phyloP scores from a whole-genome alignment of 2,329 filamentous ascomycete species.

The Alternaria ethzedia region DNA sequence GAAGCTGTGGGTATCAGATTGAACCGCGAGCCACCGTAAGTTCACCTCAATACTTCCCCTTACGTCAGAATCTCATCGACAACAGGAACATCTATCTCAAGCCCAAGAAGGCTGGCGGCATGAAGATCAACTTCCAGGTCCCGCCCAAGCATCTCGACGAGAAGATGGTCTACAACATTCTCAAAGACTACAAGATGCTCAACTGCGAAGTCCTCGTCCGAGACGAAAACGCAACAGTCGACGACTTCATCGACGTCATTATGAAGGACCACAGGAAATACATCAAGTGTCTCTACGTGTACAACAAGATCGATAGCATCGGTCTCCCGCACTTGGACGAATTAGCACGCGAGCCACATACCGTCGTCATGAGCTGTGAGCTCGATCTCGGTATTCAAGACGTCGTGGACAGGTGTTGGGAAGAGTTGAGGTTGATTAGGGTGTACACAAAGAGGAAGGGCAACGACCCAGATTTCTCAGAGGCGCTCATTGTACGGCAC shows the following conservation, averaged over 20 bases:
- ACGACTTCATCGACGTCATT: constrained; percentile 99
- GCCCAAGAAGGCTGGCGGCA: constrained; percentile 90
- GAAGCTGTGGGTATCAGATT: constrained; percentile 94
- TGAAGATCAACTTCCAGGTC: constrained; percentile 96
- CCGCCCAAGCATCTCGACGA: constrained; percentile 93
- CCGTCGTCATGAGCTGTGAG: constrained; percentile 97
- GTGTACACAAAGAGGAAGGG: constrained; percentile 92
- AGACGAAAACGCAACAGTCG: constrained; percentile 91
- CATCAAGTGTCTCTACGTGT: constrained; percentile 92
- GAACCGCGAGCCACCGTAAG: constrained; percentile 85
- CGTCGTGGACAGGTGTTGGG: constrained; percentile 94
- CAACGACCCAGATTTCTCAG: constrained; percentile 82
- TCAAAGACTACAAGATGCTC: constrained; percentile 97
- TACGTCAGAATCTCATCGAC: neutral
- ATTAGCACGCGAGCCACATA: constrained; percentile 89
- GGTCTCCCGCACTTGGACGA: constrained; percentile 92
- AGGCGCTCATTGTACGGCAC: constrained; percentile 89
- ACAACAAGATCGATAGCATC: constrained; percentile 99
- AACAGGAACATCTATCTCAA: constrained; percentile 94
- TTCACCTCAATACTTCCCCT: neutral
- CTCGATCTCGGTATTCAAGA: constrained; percentile 91
- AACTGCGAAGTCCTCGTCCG: constrained; percentile 96
- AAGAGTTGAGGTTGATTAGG: constrained; percentile 86
- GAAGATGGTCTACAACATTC: constrained; percentile 97
- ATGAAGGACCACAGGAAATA: constrained; percentile 99